These are phyloP conservation scores for Cucurbita pepo DNA, from an alignment of 306 rosid genomes.

Conservation along the genomic window DNA sequence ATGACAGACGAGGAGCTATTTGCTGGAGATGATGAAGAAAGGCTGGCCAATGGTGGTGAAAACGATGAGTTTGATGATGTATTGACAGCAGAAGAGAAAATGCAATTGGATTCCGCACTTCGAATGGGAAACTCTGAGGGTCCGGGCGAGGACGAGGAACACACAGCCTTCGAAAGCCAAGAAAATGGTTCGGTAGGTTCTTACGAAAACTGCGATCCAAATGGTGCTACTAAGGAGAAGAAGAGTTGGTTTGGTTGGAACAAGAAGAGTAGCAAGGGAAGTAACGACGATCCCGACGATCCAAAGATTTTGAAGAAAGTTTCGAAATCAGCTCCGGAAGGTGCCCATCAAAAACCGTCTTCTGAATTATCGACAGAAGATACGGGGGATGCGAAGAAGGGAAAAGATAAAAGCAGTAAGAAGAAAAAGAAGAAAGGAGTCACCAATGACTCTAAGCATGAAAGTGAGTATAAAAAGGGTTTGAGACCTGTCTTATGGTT, in stretches of 20 bases:
- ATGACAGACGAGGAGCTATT: slow-evolving; percentile 98
- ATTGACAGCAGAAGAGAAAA: slow-evolving; percentile 85
- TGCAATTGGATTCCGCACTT: slow-evolving; percentile 88
- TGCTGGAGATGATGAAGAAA: slow-evolving; percentile 77
- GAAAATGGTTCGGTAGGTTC: slow-evolving; percentile 53
- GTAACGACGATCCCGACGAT: slow-evolving; percentile 58
- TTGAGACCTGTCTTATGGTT: slow-evolving; percentile 96
- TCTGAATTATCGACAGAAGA: slow-evolving; percentile 58
- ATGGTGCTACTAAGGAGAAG: slow-evolving; percentile 68
- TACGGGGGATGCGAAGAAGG: slow-evolving; percentile 48
- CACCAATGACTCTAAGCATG: slow-evolving; percentile 53
- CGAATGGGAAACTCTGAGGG: slow-evolving; percentile 68
- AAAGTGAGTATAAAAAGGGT: slow-evolving; percentile 95
- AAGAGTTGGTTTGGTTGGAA: slow-evolving; percentile 99
- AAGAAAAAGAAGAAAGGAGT: slow-evolving; percentile 83
- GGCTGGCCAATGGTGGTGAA: slow-evolving; percentile 54
- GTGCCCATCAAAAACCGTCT: slow-evolving; percentile 53
- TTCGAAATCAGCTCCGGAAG: slow-evolving; percentile 61
- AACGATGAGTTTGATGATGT: slow-evolving; percentile 86
- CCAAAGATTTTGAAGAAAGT: slow-evolving; percentile 51
- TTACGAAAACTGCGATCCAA: slow-evolving; percentile 52
- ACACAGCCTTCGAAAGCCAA: slow-evolving; percentile 33
- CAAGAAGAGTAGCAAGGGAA: slow-evolving; percentile 52
- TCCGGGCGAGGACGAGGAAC: slow-evolving; percentile 63
- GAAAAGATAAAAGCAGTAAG: slow-evolving; percentile 63